These are phyloP conservation scores for Wallacemonas collosoma DNA, from an alignment of 208 protist genomes.

Conservation along the genomic window DNA sequence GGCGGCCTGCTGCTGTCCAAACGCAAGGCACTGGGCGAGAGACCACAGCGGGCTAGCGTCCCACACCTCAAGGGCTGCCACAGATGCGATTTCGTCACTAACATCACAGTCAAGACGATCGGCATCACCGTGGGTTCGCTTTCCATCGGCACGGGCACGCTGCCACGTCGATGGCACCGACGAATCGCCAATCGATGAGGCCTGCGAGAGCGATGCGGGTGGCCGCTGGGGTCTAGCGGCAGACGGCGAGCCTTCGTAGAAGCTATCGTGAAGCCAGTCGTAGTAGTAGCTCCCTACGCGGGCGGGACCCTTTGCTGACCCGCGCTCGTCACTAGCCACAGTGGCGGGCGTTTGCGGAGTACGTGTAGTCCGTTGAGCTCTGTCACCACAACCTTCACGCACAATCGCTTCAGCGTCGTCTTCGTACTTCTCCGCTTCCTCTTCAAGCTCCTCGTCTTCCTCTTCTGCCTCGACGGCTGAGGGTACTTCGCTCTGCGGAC, in stretches of 20 bases:
- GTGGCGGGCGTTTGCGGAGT: no score
- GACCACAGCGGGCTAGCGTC: constrained; percentile 13
- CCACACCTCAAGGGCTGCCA: background rate
- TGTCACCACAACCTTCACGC: no score
- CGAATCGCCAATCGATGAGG: background rate
- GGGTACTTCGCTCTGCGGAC: no score
- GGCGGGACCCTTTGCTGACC: background rate
- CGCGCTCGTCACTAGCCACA: background rate
- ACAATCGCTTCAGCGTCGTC: no score
- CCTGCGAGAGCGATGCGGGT: background rate
- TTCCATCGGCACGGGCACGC: no score
- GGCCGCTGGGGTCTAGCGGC: background rate
- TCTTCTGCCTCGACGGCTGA: no score
- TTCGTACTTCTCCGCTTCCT: no score
- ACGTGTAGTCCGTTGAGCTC: no score
- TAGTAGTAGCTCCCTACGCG: constrained; percentile 8
- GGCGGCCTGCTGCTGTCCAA: constrained; percentile 14
- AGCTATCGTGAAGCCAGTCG: constrained; percentile 7
- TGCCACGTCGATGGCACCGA: background rate
- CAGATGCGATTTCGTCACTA: background rate
- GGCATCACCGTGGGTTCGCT: no score
- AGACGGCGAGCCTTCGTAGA: constrained; percentile 15
- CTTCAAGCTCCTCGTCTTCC: no score
- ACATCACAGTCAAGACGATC: no score
- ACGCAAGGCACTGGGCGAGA: constrained; percentile 13